Conservation (phyloP, 1,284 basidiomycete species). For the Papiliotrema fonsecae region DNA sequence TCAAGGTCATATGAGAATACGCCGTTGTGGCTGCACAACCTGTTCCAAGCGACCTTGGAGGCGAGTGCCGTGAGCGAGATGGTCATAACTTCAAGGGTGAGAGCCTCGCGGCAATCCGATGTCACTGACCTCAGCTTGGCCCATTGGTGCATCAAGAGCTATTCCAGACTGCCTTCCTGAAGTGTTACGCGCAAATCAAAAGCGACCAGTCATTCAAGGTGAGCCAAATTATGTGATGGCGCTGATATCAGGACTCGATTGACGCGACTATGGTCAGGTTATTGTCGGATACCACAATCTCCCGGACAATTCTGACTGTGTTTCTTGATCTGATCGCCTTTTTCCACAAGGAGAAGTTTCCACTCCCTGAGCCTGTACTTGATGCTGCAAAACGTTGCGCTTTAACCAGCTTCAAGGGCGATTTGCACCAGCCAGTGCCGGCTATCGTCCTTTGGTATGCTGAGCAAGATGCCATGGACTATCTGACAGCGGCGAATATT, state of each 20-base stretch:
- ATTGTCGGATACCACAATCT: slow-evolving; percentile 13
- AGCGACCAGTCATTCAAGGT: slow-evolving; percentile 25
- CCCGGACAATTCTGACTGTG: slow-evolving; percentile 18
- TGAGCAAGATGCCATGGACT: slow-evolving; percentile 22
- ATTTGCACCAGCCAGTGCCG: slow-evolving; percentile 26
- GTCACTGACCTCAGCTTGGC: slow-evolving; percentile 20
- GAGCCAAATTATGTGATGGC: neutral
- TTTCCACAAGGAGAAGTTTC: slow-evolving; percentile 23
- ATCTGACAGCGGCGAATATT: slow-evolving; percentile 22
- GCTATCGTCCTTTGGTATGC: slow-evolving; percentile 34
- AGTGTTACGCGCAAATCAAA: slow-evolving; percentile 28
- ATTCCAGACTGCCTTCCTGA: slow-evolving; percentile 34
- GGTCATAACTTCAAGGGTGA: slow-evolving; percentile 26
- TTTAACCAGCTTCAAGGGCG: slow-evolving; percentile 21
- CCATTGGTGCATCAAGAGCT: slow-evolving; percentile 25
- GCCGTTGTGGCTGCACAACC: slow-evolving; percentile 25
- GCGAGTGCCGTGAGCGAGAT: slow-evolving; percentile 25
- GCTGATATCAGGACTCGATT: slow-evolving; percentile 15
- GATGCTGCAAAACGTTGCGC: slow-evolving; percentile 27
- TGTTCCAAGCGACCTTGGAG: slow-evolving; percentile 32
- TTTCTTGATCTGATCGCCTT: slow-evolving; percentile 32
- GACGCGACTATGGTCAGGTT: slow-evolving; percentile 20
- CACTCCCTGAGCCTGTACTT: slow-evolving; percentile 14
- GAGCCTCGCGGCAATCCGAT: neutral
- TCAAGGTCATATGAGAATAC: slow-evolving; percentile 21